Percentiles rank a stretch among this genome's conserved stretches.
phyloP scores from a whole-genome alignment of 176 grass and related monocot species.

The Tillandsia leiboldiana region DNA sequence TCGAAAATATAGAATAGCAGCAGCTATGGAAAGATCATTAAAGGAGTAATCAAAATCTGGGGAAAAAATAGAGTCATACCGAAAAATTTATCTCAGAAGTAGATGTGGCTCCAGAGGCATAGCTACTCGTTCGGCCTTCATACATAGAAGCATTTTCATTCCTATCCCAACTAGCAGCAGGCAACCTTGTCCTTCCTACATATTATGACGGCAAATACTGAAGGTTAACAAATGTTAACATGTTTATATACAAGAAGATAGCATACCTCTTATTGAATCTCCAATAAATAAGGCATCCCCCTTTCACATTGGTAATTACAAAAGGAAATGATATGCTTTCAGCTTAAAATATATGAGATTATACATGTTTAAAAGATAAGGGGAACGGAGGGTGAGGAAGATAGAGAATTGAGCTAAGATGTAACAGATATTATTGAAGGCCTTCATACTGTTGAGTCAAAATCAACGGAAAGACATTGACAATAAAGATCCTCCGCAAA shows the following conservation, averaged over 20 bases:
- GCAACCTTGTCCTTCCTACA: slow-evolving; percentile 34
- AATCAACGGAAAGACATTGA: no score
- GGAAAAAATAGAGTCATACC: slow-evolving; percentile 6
- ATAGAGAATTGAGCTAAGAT: no score
- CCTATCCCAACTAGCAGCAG: slow-evolving; percentile 37
- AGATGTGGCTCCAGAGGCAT: slow-evolving; percentile 4
- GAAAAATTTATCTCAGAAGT: slow-evolving; percentile 3
- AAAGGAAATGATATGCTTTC: background rate
- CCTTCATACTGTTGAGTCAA: no score
- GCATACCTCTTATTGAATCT: slow-evolving; percentile 9
- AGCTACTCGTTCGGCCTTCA: slow-evolving; percentile 31
- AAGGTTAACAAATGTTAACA: background rate
- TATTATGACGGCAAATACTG: slow-evolving; percentile 6
- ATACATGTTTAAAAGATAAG: no score
- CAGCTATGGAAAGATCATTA: background rate
- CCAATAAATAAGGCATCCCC: background rate
- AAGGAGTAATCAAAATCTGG: slow-evolving; percentile 11
- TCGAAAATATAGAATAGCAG: background rate
- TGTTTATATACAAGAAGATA: background rate
- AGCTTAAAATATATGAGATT: background rate
- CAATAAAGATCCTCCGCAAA: no score
- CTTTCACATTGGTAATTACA: background rate
- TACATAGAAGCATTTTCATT: slow-evolving; percentile 28
- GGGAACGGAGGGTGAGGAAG: no score
- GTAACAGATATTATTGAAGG: no score